A percentile compares a stretch with the other conserved stretches of the same genome.
These are phyloP conservation scores for Eucalyptus erythrocorys DNA, from an alignment of 345 rosid species.

Conservation along the genomic window DNA sequence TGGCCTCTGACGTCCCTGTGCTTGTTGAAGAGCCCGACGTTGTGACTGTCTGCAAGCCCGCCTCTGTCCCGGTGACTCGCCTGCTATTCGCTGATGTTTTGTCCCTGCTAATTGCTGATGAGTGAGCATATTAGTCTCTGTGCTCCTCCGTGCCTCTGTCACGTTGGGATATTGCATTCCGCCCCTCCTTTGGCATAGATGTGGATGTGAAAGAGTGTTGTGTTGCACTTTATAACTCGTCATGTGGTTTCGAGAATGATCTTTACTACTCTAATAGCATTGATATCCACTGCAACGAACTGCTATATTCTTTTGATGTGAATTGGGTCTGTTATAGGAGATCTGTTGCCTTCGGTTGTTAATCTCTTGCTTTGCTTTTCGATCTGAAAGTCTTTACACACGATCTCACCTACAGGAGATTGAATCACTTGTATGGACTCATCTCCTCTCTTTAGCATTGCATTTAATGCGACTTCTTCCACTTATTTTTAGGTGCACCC, in stretches of 20 bases:
- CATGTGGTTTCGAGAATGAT: neutral
- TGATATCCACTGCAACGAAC: neutral
- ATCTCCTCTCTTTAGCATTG: neutral
- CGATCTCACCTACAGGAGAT: neutral
- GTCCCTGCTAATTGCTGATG: neutral
- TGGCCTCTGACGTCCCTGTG: conserved; percentile 44
- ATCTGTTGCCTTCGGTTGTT: neutral
- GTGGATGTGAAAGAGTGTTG: neutral
- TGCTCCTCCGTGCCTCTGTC: neutral
- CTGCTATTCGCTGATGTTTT: neutral
- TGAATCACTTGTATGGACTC: neutral
- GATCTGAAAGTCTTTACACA: neutral
- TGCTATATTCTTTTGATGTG: neutral
- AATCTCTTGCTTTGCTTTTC: neutral
- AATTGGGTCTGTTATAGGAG: neutral
- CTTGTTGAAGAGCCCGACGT: conserved; percentile 67
- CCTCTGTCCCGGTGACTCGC: conserved; percentile 74
- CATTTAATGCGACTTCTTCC: neutral
- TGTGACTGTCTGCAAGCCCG: conserved; percentile 78
- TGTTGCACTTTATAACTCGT: neutral
- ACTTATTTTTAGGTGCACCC: conserved; percentile 68
- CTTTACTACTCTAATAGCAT: neutral
- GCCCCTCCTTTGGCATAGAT: neutral
- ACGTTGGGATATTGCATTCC: neutral
- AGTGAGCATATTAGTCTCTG: neutral